phyloP scores from a whole-genome alignment of 1,284 basidiomycete species.

The Austropuccinia psidii region DNA sequence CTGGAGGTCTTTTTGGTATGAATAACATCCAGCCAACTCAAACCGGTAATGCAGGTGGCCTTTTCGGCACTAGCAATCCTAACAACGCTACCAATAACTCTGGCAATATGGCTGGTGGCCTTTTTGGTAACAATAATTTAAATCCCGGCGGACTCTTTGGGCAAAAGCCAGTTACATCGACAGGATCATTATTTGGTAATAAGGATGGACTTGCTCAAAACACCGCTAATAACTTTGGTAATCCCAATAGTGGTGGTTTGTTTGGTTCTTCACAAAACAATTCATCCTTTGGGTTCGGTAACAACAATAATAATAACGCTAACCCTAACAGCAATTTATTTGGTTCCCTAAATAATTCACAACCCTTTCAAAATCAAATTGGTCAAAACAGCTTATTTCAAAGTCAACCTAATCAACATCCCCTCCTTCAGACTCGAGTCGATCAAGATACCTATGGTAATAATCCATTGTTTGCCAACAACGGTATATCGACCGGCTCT shows the following conservation, averaged over 20 bases:
- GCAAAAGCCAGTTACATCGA: slow-evolving; percentile 41
- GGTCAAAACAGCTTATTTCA: slow-evolving; percentile 28
- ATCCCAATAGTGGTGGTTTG: slow-evolving; percentile 46
- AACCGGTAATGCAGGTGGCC: slow-evolving; percentile 40
- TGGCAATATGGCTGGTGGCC: slow-evolving; percentile 38
- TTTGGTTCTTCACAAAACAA: slow-evolving; percentile 34
- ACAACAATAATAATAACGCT: slow-evolving; percentile 16
- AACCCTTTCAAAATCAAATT: slow-evolving; percentile 8
- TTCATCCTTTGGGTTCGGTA: slow-evolving; percentile 17
- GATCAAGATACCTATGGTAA: slow-evolving; percentile 77
- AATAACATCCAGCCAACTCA: slow-evolving; percentile 36
- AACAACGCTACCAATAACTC: slow-evolving; percentile 41
- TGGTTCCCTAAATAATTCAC: slow-evolving; percentile 31
- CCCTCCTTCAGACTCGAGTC: slow-evolving; percentile 67
- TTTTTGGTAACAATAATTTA: slow-evolving; percentile 42
- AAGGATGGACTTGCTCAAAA: slow-evolving; percentile 10
- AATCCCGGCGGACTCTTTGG: slow-evolving; percentile 52
- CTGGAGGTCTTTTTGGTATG: slow-evolving; percentile 43
- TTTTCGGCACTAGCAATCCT: slow-evolving; percentile 37
- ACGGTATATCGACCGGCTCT: slow-evolving; percentile 19
- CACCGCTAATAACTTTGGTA: slow-evolving; percentile 41
- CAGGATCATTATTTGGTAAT: slow-evolving; percentile 37
- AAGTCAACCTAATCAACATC: slow-evolving; percentile 43
- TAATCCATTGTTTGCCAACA: slow-evolving; percentile 55
- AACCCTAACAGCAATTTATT: slow-evolving; percentile 39